Percentiles rank a stretch among this genome's conserved stretches.
phyloP scores from a whole-genome alignment of 2,329 filamentous ascomycete species.

The Malbranchea cinnamomea region DNA sequence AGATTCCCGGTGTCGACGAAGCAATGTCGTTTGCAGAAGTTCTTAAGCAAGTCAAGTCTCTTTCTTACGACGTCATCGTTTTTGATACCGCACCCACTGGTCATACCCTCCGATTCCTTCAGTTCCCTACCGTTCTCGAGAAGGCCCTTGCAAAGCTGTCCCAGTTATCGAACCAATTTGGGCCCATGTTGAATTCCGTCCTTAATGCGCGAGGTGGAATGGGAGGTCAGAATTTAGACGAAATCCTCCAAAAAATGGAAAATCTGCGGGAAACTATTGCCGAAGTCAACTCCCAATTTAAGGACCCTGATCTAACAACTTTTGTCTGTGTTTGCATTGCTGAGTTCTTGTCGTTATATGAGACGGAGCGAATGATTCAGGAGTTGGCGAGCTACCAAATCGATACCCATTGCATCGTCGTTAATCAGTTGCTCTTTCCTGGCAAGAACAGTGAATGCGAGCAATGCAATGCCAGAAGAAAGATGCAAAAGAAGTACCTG shows the following conservation, averaged over 20 bases:
- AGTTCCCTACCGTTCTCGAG: conserved; percentile 95
- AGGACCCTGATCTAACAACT: conserved; percentile 86
- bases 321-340: conserved; percentile 98
- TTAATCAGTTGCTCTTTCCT: conserved; percentile 94
- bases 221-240: conserved; percentile 81
- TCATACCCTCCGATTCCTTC: conserved; percentile 94
- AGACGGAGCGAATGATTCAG: conserved; percentile 99
- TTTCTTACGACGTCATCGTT: conserved; percentile 97
- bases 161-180: conserved; percentile 85
- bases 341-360: conserved; percentile 90
- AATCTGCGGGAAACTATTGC: conserved; percentile 79
- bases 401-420: conserved; percentile 92
- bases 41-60: conserved; percentile 95
- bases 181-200: conserved; percentile 86
- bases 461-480: conserved; percentile 83
- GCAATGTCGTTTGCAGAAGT: conserved; percentile 99
- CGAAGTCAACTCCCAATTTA: conserved; percentile 97
- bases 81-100: conserved; percentile 98
- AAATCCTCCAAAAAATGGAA: conserved; percentile 91
- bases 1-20: conserved; percentile 98
- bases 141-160: conserved; percentile 97
- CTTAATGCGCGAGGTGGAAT: conserved; percentile 63
- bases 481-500: conserved; percentile 99
- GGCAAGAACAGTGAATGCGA: conserved; percentile 73
- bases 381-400: conserved; percentile 86